Evolutionary conservation across 352 stramenopile species (phyloP).

Genomic region (Phytopythium helicoides): DNA sequence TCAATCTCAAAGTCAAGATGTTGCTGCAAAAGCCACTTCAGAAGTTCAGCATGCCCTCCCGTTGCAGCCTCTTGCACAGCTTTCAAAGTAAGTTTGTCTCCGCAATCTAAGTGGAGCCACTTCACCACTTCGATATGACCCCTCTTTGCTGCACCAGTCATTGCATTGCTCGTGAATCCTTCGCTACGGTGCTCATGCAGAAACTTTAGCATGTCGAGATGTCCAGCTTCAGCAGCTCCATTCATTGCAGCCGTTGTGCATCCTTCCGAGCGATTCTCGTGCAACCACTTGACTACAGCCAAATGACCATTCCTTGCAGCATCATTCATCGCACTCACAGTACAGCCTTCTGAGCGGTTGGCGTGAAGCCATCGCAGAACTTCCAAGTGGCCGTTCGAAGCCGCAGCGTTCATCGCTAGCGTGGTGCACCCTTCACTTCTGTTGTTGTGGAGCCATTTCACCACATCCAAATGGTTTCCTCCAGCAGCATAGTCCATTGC

Average conservation of each 20-base stretch:
- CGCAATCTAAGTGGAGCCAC: slow-evolving; percentile 19
- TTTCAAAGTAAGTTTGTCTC: slow-evolving; percentile 9
- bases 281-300: slow-evolving; percentile 15
- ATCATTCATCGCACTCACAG: slow-evolving; percentile 12
- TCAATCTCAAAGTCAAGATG: no score
- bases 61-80: slow-evolving; percentile 7
- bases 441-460: slow-evolving; percentile 32
- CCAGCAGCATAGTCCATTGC: slow-evolving; percentile 33
- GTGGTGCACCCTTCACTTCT: slow-evolving; percentile 29
- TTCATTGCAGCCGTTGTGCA: slow-evolving; percentile 15
- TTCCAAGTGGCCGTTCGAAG: slow-evolving; percentile 21
- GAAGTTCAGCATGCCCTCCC: slow-evolving; percentile 6
- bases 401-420: slow-evolving; percentile 23
- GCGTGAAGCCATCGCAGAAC: slow-evolving; percentile 9
- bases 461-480: slow-evolving; percentile 23
- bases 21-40: no score
- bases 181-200: slow-evolving; percentile 15
- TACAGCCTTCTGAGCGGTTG: slow-evolving; percentile 10
- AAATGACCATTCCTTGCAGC: slow-evolving; percentile 23
- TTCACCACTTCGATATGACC: slow-evolving; percentile 21
- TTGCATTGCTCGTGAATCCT: slow-evolving; percentile 9
- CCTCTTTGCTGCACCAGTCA: slow-evolving; percentile 12
- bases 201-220: slow-evolving; percentile 21
- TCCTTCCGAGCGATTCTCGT: slow-evolving; percentile 10
- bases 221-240: slow-evolving; percentile 16